A percentile compares a stretch with the other conserved stretches of the same genome.
Conservation (phyloP, 2,329 filamentous ascomycete species). For the Microdochium nivale region DNA sequence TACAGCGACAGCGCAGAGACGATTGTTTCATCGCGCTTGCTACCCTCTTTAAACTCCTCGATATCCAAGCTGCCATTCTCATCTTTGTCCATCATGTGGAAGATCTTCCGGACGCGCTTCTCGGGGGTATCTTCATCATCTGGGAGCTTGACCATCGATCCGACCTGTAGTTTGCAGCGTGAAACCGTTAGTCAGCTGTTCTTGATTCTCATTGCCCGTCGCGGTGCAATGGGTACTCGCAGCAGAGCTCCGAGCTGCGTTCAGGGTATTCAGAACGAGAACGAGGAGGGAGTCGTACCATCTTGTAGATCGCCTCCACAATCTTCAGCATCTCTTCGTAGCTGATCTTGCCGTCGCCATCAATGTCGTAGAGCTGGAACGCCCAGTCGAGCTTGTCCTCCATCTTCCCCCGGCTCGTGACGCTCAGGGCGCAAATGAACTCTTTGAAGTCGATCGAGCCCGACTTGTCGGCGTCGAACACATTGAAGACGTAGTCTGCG, state of each 20-base stretch:
- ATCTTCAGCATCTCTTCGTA: conserved; percentile 99
- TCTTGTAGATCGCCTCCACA: conserved; percentile 99
- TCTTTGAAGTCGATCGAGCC: conserved; percentile 99
- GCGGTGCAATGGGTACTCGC: not conserved
- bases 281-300: conserved; percentile 50
- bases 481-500: conserved; percentile 98
- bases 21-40: conserved; percentile 97
- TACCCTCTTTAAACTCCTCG: conserved; percentile 98
- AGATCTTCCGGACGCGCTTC: conserved; percentile 97
- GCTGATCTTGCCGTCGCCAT: conserved; percentile 96
- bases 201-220: not conserved
- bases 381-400: conserved; percentile 99
- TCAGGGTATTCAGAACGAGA: not conserved
- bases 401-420: conserved; percentile 96
- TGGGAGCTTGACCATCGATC: conserved; percentile 97
- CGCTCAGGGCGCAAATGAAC: conserved; percentile 95
- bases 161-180: conserved; percentile 52
- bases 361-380: conserved; percentile 98
- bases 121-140: conserved; percentile 98
- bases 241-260: not conserved
- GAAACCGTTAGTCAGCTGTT: conserved; percentile 4
- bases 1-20: conserved; percentile 95
- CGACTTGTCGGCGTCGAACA: conserved; percentile 95
- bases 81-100: conserved; percentile 99
- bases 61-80: conserved; percentile 96